Percentiles rank a stretch among this genome's conserved stretches.
Conservation (phyloP, 1,284 basidiomycete species). For the Marasmius tenuissimus region DNA sequence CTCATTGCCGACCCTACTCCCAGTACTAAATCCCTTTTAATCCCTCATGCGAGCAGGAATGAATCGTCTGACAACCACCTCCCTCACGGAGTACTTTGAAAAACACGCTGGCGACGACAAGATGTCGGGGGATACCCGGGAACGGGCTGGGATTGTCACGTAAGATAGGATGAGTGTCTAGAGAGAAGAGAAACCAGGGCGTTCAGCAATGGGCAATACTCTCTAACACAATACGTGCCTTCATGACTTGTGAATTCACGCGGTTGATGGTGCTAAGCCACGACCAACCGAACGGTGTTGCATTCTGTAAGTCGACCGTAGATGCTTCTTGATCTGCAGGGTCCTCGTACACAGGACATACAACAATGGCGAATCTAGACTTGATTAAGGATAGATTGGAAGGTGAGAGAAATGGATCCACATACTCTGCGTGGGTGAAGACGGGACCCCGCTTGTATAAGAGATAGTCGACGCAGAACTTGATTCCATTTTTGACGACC, state of each 20-base stretch:
- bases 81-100: conserved; percentile 75
- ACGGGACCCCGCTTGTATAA: conserved; percentile 95
- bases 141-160: conserved; percentile 81
- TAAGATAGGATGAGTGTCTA: conserved; percentile 90
- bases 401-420: conserved; percentile 11
- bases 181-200: not conserved
- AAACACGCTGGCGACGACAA: conserved; percentile 74
- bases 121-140: conserved; percentile 48
- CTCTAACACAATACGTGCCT: conserved; percentile 49
- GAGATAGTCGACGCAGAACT: conserved; percentile 96
- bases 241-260: conserved; percentile 96
- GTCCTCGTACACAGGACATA: conserved; percentile 90
- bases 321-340: conserved; percentile 65
- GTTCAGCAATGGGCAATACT: not conserved
- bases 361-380: conserved; percentile 82
- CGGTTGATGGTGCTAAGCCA: conserved; percentile 98
- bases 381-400: conserved; percentile 1
- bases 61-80: conserved; percentile 86
- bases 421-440: conserved; percentile 93
- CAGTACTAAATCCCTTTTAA: conserved; percentile 31
- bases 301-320: conserved; percentile 60
- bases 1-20: too few species aligned
- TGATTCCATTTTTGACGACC: conserved; percentile 95
- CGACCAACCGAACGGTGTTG: conserved; percentile 84
- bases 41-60: conserved; percentile 92